These are phyloP conservation scores for Arthrobotrys sphaeroides DNA, from an alignment of 2,329 filamentous ascomycete genomes.

Conservation along the genomic window DNA sequence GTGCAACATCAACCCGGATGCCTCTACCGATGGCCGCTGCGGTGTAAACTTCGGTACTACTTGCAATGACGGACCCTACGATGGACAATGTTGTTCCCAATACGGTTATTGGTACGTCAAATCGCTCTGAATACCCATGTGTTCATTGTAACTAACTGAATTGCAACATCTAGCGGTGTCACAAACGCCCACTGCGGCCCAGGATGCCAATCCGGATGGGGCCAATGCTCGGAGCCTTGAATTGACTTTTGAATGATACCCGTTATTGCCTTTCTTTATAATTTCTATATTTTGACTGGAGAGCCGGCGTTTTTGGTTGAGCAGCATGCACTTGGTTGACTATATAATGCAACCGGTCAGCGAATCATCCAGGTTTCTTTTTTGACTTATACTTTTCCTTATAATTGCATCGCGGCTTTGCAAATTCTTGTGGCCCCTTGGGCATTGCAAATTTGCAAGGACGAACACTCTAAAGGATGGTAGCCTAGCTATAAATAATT, in stretches of 20 bases:
- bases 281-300: background rate
- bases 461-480: background rate
- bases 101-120: conserved; percentile 59
- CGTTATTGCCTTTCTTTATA: background rate
- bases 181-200: conserved; percentile 48
- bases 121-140: background rate
- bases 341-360: background rate
- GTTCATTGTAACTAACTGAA: background rate
- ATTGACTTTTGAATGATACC: background rate
- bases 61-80: conserved; percentile 47
- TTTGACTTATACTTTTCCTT: background rate
- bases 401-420: background rate
- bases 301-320: background rate
- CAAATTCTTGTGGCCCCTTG: background rate
- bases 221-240: conserved; percentile 26
- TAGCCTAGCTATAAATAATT: background rate
- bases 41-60: conserved; percentile 32
- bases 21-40: conserved; percentile 50
- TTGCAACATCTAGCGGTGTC: conserved; percentile 37
- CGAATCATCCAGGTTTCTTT: background rate
- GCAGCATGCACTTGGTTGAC: conserved; percentile 6
- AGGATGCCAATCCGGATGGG: conserved; percentile 52
- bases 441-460: background rate
- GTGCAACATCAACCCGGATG: conserved; percentile 30
- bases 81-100: conserved; percentile 58